Conservation (phyloP, 2,329 filamentous ascomycete species). For the Penicillium sp. region DNA sequence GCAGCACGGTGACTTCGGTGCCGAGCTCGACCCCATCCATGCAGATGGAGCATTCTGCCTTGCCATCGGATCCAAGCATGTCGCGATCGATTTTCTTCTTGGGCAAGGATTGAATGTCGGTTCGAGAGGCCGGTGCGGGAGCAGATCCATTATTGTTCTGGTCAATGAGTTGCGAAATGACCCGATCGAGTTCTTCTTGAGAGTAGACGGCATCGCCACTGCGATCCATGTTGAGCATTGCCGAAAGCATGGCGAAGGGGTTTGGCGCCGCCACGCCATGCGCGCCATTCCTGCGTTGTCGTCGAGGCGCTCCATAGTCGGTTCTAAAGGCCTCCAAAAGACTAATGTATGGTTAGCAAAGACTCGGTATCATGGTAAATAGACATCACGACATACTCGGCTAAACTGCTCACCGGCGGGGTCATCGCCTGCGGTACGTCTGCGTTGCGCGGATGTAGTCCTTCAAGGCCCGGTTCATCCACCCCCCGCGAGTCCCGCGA, state of each 20-base stretch:
- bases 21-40: slow-evolving; percentile 75
- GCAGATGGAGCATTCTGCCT: slow-evolving; percentile 84
- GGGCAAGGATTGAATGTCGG: slow-evolving; percentile 67
- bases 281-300: slow-evolving; percentile 9
- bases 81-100: slow-evolving; percentile 63
- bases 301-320: slow-evolving; percentile 8
- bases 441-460: slow-evolving; percentile 48
- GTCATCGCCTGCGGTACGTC: slow-evolving; percentile 46
- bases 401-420: slow-evolving; percentile 45
- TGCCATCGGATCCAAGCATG: slow-evolving; percentile 63
- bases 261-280: slow-evolving; percentile 23
- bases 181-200: slow-evolving; percentile 82
- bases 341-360: slow-evolving; percentile 15
- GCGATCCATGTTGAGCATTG: slow-evolving; percentile 36
- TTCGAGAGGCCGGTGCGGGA: slow-evolving; percentile 70
- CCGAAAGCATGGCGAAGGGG: slow-evolving; percentile 45
- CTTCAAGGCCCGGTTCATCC: slow-evolving; percentile 18
- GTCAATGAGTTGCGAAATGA: slow-evolving; percentile 85
- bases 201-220: slow-evolving; percentile 81
- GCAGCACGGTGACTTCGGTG: slow-evolving; percentile 68
- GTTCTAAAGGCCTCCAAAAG: slow-evolving; percentile 27
- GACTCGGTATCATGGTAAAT: too few relatives aligned
- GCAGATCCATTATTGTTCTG: slow-evolving; percentile 67
- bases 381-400: slow-evolving; percentile 40
- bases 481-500: too few relatives aligned